Base-by-base conservation (phyloP, 2,329 filamentous ascomycete genomes). In the Penicillium sp. region DNA sequence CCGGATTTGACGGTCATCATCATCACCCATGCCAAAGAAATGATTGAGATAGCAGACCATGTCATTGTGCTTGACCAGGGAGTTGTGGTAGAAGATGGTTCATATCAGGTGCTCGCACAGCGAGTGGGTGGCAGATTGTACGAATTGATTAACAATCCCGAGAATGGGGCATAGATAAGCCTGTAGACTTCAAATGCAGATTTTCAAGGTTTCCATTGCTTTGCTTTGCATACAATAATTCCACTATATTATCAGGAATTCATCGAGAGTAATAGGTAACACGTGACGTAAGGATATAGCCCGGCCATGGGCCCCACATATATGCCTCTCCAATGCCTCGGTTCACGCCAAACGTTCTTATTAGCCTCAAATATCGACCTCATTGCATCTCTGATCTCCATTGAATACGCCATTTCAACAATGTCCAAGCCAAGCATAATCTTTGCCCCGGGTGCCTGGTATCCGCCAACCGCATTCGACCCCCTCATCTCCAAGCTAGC, bases 1-100 rank as follows among this genome's bases (percentile, higher is more conserved):
- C 60, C 67, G 4, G 78, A 77, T 0, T 82, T 91, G 72, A 89
- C 89, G 0, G 85, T 96, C 0, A 80, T 97, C 16, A 82, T 96
- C 24, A 88, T 96, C 39, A 96, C 92, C 49, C 93, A 97, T 74
- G 85, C 83, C 55, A 81, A 79, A 59, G 88, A 93, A 68, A 96
- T 96, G 91, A 97, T 98, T 90, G 81, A 82, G 56, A 84, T 90
- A 57, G 90, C 89, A 0, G 87, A 91, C 69, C 81, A 84, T 45
- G 79, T 97, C 8, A 79, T 93, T 1, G 85, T 97, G 60, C 65
- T 88, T 57, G 80, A 96, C 27, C 83, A 90, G n/a, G 83, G 86
- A 0, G 81, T 84, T 3, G 78, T 84, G 2, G 84, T 90, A 7
- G 88, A 86, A 2, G 84, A 93, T 69, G 93, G 93, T 0, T 67